These are phyloP conservation scores for Komagataella ulmi DNA, from an alignment of 805 yeast species.

Conservation along the genomic window DNA sequence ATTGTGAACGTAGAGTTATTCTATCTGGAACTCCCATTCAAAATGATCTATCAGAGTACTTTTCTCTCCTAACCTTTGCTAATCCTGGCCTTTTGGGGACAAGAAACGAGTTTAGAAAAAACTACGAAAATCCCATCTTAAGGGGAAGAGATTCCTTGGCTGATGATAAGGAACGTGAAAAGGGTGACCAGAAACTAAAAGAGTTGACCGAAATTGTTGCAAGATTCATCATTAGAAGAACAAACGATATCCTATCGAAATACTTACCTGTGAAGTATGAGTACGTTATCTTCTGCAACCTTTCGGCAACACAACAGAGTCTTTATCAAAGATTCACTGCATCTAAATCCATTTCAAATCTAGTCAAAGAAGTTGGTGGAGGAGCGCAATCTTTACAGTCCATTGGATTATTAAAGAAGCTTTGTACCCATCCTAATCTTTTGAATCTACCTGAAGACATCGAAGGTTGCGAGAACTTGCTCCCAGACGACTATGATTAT, in stretches of 20 bases:
- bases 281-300: conserved; percentile 85
- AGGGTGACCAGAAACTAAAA: conserved; percentile 55
- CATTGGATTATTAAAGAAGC: conserved; percentile 75
- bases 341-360: conserved; percentile 61
- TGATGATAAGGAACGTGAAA: conserved; percentile 57
- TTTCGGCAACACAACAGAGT: conserved; percentile 63
- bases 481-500: conserved; percentile 63
- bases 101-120: conserved; percentile 69
- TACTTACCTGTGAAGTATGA: conserved; percentile 93
- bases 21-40: conserved; percentile 96
- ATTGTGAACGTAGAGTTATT: conserved; percentile 81
- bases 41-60: conserved; percentile 88
- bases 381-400: conserved; percentile 83
- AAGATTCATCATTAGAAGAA: conserved; percentile 84
- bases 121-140: conserved; percentile 70
- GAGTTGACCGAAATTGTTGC: conserved; percentile 71
- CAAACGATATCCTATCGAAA: conserved; percentile 88
- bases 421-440: conserved; percentile 90
- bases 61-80: conserved; percentile 80
- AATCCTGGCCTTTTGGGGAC: conserved; percentile 90
- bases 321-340: conserved; percentile 65
- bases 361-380: conserved; percentile 36
- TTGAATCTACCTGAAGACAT: conserved; percentile 65
- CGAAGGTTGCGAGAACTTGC: conserved; percentile 47
- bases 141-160: conserved; percentile 86